Percentiles rank a stretch among this genome's conserved stretches.
Evolutionary conservation across 2,329 filamentous ascomycete genomes (phyloP).

Genomic region (Colletotrichum coccodes): DNA sequence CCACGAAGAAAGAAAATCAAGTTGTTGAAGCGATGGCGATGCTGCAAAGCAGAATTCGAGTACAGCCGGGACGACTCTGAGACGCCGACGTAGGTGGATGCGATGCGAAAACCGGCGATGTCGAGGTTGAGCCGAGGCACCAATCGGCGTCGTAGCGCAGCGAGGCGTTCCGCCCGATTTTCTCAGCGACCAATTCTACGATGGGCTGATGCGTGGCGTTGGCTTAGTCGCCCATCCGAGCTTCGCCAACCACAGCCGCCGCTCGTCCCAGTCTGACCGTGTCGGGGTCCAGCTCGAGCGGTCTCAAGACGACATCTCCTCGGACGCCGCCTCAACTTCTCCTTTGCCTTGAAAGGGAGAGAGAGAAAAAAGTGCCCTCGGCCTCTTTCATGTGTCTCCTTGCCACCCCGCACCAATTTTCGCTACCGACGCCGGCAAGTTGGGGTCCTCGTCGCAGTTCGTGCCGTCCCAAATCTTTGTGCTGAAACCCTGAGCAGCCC

Average conservation of each 20-base stretch:
- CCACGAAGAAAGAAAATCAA: too few species aligned
- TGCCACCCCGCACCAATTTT: slow-evolving; percentile 15
- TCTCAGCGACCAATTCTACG: neutral
- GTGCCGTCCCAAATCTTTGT: slow-evolving; percentile 30
- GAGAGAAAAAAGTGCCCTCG: too few species aligned
- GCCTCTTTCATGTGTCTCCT: neutral
- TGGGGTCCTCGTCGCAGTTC: slow-evolving; percentile 26
- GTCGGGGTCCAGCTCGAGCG: neutral
- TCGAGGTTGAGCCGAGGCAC: neutral
- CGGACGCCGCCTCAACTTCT: neutral
- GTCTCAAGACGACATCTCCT: neutral
- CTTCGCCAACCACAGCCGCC: neutral
- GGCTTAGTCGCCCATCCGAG: neutral
- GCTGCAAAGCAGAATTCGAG: neutral
- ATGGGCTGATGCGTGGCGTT: neutral
- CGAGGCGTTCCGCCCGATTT: neutral
- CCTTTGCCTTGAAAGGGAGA: too few species aligned
- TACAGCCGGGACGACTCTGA: neutral
- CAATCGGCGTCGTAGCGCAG: neutral
- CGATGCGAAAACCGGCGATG: neutral
- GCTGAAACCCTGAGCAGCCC: slow-evolving; percentile 22
- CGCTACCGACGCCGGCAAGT: slow-evolving; percentile 13
- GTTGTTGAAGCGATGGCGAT: too few species aligned
- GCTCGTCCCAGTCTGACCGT: neutral
- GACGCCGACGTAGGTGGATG: neutral